Percentiles rank a stretch among this genome's conserved stretches.
phyloP scores from a whole-genome alignment of 2,329 filamentous ascomycete genomes.

The Aspergillus arachidicola region DNA sequence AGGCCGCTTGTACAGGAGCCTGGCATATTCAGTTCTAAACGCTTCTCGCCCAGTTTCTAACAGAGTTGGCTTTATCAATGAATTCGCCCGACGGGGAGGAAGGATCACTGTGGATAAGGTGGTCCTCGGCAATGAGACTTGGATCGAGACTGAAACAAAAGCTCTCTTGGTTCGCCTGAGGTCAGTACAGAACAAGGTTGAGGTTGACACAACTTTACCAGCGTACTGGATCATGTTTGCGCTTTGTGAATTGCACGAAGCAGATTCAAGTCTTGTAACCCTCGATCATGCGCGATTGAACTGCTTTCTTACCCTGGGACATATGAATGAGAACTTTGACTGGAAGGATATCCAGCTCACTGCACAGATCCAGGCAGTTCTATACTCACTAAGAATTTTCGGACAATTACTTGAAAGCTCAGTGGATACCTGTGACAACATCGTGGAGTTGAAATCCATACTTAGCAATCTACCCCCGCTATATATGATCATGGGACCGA shows the following conservation, averaged over 20 bases:
- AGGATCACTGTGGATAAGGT: conserved; percentile 36
- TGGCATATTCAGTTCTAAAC: conserved; percentile 60
- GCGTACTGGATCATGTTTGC: conserved; percentile 40
- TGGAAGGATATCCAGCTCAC: conserved; percentile 66
- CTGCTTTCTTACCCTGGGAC: conserved; percentile 33
- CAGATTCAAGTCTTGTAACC: conserved; percentile 13
- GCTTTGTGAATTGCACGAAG: conserved; percentile 33
- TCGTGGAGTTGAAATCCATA: conserved; percentile 16
- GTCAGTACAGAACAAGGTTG: conserved; percentile 19
- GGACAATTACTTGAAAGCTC: conserved; percentile 51
- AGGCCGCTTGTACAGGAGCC: conserved; percentile 52
- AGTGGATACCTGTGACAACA: conserved; percentile 26
- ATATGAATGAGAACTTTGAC: conserved; percentile 37
- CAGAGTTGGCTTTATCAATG: conserved; percentile 27
- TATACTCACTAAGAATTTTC: conserved; percentile 66
- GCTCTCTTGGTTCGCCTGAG: conserved; percentile 27
- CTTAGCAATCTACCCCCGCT: conserved; percentile 33
- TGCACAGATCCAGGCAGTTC: conserved; percentile 61
- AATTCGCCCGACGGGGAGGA: conserved; percentile 40
- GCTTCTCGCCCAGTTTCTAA: conserved; percentile 29
- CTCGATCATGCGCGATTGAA: conserved; percentile 24
- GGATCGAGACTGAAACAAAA: conserved; percentile 20
- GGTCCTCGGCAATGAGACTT: conserved; percentile 24
- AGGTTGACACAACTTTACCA: conserved; percentile 10
- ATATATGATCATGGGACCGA: conserved; percentile 31